Evolutionary conservation across 2,329 filamentous ascomycete species (phyloP).

Genomic region (Diaporthe helianthi): DNA sequence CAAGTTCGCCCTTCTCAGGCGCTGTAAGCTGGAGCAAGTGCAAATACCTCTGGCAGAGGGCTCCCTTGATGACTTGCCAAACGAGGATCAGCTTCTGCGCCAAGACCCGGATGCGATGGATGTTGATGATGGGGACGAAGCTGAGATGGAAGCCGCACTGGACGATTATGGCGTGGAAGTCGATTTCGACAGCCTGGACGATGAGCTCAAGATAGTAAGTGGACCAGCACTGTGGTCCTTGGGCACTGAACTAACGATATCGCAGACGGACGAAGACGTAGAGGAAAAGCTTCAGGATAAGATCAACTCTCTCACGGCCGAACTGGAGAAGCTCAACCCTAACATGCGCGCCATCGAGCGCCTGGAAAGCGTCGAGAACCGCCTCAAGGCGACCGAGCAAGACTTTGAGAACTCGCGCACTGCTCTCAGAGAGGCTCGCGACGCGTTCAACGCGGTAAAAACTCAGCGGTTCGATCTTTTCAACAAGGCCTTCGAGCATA

Average conservation of each 20-base stretch:
- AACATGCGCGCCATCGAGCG: constrained; percentile 97
- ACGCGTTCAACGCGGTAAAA: constrained; percentile 85
- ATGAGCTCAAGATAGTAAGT: constrained; percentile 79
- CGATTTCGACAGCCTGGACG: constrained; percentile 82
- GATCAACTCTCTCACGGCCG: constrained; percentile 74
- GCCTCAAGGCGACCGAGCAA: constrained; percentile 83
- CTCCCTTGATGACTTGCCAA: constrained; percentile 85
- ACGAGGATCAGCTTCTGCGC: constrained; percentile 80
- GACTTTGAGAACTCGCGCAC: constrained; percentile 88
- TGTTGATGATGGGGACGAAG: constrained; percentile 76
- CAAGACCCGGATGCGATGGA: constrained; percentile 91
- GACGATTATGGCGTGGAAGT: constrained; percentile 93
- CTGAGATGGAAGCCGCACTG: constrained; percentile 68
- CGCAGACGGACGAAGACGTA: constrained; percentile 70
- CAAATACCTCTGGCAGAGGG: constrained; percentile 78
- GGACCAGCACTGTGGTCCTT: not conserved
- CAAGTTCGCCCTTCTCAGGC: constrained; percentile 83
- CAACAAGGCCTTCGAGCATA: constrained; percentile 93
- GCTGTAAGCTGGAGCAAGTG: constrained; percentile 94
- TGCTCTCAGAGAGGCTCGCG: constrained; percentile 75
- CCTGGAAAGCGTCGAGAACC: constrained; percentile 82
- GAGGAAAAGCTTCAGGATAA: constrained; percentile 81
- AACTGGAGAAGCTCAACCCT: constrained; percentile 93
- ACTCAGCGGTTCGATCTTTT: constrained; percentile 87
- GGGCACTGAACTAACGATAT: constrained; percentile 40